Evolutionary conservation across 257 asterid species (phyloP), one percentile per base, ranked within the genome.

Genomic region (Nyctanthes arbortristis): DNA sequence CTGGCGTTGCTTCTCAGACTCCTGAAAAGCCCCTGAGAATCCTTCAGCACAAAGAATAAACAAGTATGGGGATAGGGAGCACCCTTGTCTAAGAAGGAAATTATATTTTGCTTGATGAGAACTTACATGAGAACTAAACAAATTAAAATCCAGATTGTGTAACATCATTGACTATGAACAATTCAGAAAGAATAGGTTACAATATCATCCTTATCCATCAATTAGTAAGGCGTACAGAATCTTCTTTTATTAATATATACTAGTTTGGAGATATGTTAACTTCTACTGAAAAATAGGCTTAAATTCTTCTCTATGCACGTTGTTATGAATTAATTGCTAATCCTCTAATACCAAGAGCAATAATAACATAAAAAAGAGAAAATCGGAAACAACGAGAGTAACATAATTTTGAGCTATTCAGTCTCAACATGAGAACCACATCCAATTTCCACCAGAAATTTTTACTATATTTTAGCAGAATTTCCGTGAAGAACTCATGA

Each of bases 1-100:
- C n/a, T n/a, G n/a, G n/a, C n/a, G n/a, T n/a, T n/a, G 49, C 49
- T 3, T 13, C 18, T n/a, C 62, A 52, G 65, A 73, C 95, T 9
- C 99, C 97, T 96, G 79, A 70, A 97, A 97, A 31, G 99, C 99
- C 82, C 89, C 95, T 85, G 82, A 93, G 96, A 93, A 88, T 97
- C 75, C 96, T 84, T 91, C 96, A 75, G 97, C 91, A 92, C 82
- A 88, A 74, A 72, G 63, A 64, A 79, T 62, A 77, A n/a, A n/a
- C n/a, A n/a, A n/a, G n/a, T n/a, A n/a, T n/a, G n/a, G n/a, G n/a
- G n/a, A n/a, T n/a, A n/a, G n/a, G n/a, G n/a, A n/a, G n/a, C n/a
- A n/a, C n/a, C n/a, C n/a, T n/a, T n/a, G n/a, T n/a, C n/a, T n/a
- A 66, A 61, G 68, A 71, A 34, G 10, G 14, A 69, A 72, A 70